Base-by-base conservation (phyloP, 176 grass and related monocot species). In the Thinopyrum elongatum region DNA sequence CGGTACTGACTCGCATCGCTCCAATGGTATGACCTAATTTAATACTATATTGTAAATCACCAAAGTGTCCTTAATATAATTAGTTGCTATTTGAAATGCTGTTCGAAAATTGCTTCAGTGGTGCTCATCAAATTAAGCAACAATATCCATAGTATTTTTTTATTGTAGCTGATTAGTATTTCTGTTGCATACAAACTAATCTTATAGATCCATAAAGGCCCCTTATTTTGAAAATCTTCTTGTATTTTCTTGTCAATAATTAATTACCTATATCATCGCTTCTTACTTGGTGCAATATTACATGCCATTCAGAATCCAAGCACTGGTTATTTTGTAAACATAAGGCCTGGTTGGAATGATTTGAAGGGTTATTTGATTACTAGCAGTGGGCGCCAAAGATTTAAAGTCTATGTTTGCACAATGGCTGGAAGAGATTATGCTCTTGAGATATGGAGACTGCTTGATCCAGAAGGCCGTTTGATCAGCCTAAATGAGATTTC, bases 391-490 rank as follows among this genome's bases (percentile, higher is more conserved):
- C 87, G 85, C 34, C 84, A 87, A 85, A 76, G 91, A 62, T 93
- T 93, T 84, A 88, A 93, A 82, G 88, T 93, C 21, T 93, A 90
- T 82, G 91, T 93, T 8, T 93, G 91, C 73, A 93, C 91, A 77
- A 93, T 93, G 91, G 88, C 91, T 10, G 91, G 87, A 85, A 87
- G 88, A 87, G 91, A 88, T 69, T 93, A 93, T 84, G 91, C 91
- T 65, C 51, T 85, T 63, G 88, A 93, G 77, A 90, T 93, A 25
- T 93, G 91, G 91, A 90, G 91, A 62, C 91, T 90, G 85, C 91
- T 93, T 81, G 91, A 93, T 26, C 91, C 88, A 66, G 84, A 88
- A 72, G 55, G 77, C 27, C 49, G 76, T 78, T 85, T 93, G 63
- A 93, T 93, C 46, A 90, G 72, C 62, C 41, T 77, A 49, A 80